Base-by-base conservation (phyloP, 768 basidiomycete genomes). In the Amanita muscaria region DNA sequence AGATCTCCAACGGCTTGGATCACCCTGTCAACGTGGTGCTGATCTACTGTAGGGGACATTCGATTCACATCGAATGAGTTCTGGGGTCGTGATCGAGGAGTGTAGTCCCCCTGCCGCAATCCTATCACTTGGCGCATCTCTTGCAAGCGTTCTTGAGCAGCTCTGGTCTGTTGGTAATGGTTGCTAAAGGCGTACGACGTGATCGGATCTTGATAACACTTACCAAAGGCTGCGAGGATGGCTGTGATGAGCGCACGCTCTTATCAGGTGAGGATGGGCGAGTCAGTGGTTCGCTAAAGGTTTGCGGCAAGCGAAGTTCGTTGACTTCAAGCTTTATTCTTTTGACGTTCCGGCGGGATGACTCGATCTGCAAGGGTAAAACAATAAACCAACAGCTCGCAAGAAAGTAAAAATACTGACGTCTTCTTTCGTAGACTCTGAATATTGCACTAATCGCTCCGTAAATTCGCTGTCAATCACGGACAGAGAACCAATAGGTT, bases 51-150 rank as follows among this genome's bases (percentile, higher is more conserved):
- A 47, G 56, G 53, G 29, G 59, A 59, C 42, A 64, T 61, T 47
- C 30, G 42, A 25, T 36, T 45, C 3, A 21, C 7, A 22, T 66
- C 64, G 36, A 65, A 58, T 11, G 62, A 54, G 51, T 56, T 73
- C 30, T 70, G 67, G 8, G 73, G 63, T 40, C 76, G 72, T 44
- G 60, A 63, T 19, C 72, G 70, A 46, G 75, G 72, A 7, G 74
- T 67, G 5, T 61, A 60, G 27, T 80, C 81, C 14, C 62, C 67
- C 53, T 76, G 69, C 51, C 87, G 68, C 49, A 68, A 74, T 29
- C 67, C 64, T 47, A 91, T 88, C 45, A 88, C 66, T 51, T 75
- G 76, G 31, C 80, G 74, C 87, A 91, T 87, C 59, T 91, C 88
- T 53, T 87, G 79, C 69, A 88, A 72, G 18, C 88, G 78, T 27